Evolutionary conservation across 306 rosid genomes (phyloP).

Genomic region (Quercus cerris): DNA sequence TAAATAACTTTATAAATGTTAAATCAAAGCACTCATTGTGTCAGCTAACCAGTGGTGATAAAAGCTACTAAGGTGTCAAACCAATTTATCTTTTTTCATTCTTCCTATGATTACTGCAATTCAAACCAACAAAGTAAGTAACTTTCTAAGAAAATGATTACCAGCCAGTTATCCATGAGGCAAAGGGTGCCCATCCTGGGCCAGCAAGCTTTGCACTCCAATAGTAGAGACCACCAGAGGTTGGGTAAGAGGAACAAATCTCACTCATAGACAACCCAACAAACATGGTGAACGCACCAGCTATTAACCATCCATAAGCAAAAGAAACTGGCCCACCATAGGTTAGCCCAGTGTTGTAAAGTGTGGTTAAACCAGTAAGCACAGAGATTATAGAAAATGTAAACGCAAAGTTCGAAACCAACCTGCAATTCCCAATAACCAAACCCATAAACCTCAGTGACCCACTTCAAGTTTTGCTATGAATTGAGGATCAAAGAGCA

Average conservation of each 20-base stretch:
- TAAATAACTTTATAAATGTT: neutral
- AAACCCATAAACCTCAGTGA: neutral
- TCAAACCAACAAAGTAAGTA: neutral
- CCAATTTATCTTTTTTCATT: neutral
- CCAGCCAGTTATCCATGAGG: conserved; percentile 99
- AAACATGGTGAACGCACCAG: conserved; percentile 70
- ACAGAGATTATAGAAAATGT: conserved; percentile 93
- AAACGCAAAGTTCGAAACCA: conserved; percentile 82
- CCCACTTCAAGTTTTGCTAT: neutral
- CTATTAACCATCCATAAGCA: conserved; percentile 87
- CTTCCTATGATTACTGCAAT: neutral
- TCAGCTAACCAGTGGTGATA: neutral
- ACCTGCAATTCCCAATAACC: conserved; percentile 43
- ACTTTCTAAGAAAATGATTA: conserved; percentile 20
- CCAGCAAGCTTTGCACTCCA: conserved; percentile 99
- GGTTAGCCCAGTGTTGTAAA: conserved; percentile 70
- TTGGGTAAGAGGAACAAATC: conserved; percentile 91
- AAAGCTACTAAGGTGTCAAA: neutral
- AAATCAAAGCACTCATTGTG: neutral
- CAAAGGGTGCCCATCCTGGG: conserved; percentile 88
- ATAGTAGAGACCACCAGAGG: conserved; percentile 95
- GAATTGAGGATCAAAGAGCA: neutral
- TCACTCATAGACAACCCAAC: conserved; percentile 96
- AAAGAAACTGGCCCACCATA: conserved; percentile 83
- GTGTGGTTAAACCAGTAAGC: conserved; percentile 87